A percentile compares a stretch with the other conserved stretches of the same genome.
These are phyloP conservation scores for Leucocoprinus sp. DNA, from an alignment of 768 basidiomycete genomes.

Conservation along the genomic window DNA sequence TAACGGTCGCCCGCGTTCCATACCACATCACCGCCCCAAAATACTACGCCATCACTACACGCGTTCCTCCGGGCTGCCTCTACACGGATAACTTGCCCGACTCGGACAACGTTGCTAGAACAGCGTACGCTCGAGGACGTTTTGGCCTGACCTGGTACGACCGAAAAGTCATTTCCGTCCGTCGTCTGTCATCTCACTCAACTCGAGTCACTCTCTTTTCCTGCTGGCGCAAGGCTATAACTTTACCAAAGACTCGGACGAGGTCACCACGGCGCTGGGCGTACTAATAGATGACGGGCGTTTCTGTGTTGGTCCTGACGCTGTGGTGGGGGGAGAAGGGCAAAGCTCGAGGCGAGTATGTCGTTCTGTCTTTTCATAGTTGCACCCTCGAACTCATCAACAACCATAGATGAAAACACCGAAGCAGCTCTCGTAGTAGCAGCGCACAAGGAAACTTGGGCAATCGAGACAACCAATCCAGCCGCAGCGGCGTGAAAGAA, in stretches of 20 bases:
- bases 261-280: conserved; percentile 24
- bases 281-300: conserved; percentile 30
- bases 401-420: conserved; percentile 33
- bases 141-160: conserved; percentile 33
- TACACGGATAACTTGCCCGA: conserved; percentile 36
- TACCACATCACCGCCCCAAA: no score
- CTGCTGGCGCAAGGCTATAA: conserved; percentile 38
- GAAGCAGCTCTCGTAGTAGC: conserved; percentile 33
- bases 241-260: conserved; percentile 34
- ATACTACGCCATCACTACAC: conserved; percentile 33
- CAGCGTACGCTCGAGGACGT: conserved; percentile 33
- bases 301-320: conserved; percentile 41
- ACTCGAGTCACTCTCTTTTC: conserved; percentile 36
- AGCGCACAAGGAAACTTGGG: conserved; percentile 41
- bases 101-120: conserved; percentile 32
- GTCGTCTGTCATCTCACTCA: conserved; percentile 36
- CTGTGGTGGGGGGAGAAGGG: conserved; percentile 46
- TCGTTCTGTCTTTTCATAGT: conserved; percentile 25
- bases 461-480: conserved; percentile 39
- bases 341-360: conserved; percentile 39
- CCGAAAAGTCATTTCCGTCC: conserved; percentile 30
- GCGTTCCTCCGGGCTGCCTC: conserved; percentile 30
- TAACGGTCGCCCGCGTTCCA: no score
- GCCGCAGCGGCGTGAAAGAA: conserved; percentile 34
- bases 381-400: conserved; percentile 22